Evolutionary conservation across 1,284 basidiomycete genomes (phyloP).

Genomic region (Pseudozyma thailandica): DNA sequence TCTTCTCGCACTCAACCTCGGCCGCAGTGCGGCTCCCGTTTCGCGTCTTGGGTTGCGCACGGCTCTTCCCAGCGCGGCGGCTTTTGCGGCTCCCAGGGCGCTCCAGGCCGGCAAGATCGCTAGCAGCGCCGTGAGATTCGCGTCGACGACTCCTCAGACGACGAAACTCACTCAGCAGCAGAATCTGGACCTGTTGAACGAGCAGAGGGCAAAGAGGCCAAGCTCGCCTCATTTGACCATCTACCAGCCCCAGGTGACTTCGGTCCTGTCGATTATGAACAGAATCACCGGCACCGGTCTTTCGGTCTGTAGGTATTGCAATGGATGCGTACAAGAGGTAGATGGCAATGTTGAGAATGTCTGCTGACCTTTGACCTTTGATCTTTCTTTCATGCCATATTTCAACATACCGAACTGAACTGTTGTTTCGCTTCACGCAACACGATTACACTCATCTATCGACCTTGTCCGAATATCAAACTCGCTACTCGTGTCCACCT

Average conservation of each 20-base stretch:
- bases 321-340: too few species aligned
- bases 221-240: constrained; percentile 93
- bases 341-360: too few species aligned
- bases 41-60: constrained; percentile 24
- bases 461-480: too few species aligned
- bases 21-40: constrained; percentile 1
- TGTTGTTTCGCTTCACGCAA: too few species aligned
- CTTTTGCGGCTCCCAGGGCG: not conserved
- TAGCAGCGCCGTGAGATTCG: not conserved
- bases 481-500: too few species aligned
- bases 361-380: too few species aligned
- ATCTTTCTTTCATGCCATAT: too few species aligned
- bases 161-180: constrained; percentile 71
- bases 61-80: constrained; percentile 5
- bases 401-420: too few species aligned
- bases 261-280: constrained; percentile 84
- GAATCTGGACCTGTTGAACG: constrained; percentile 78
- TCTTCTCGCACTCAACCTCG: constrained; percentile 16
- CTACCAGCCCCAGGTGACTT: constrained; percentile 93
- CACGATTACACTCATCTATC: too few species aligned
- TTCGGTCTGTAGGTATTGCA: constrained; percentile 61
- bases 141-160: constrained; percentile 6
- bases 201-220: constrained; percentile 84
- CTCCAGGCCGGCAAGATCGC: not conserved
- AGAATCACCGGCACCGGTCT: constrained; percentile 84